Evolutionary conservation across 306 rosid genomes (phyloP), one percentile per base, ranked within the genome.

Genomic region (Cucumis sativus): DNA sequence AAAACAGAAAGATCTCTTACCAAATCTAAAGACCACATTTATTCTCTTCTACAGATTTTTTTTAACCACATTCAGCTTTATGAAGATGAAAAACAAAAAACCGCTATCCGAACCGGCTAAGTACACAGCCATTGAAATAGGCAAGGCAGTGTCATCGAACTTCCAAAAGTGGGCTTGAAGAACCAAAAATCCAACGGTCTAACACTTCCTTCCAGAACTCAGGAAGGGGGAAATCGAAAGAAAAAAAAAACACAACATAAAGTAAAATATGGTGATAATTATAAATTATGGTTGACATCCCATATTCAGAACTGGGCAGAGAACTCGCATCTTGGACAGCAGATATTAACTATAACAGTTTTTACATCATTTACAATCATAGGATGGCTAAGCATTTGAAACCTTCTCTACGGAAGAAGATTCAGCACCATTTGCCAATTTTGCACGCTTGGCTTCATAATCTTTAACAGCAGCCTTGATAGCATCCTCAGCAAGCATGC

Each of bases 401-500:
- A 81, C 79, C 76, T 84, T 84, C 76, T 77, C 91, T 35, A 37
- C 80, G 8, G 89, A 37, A 64, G 78, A 51, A 45, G 83, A 80
- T 65, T 63, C 74, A 78, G 84, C 55, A 40, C 54, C 76, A 25
- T 41, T 43, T 3, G 25, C 80, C 79, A 14, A 47, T 6, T 89
- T 80, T 58, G 82, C 75, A 45, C 83, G 91, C 80, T 87, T 96
- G 12, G 89, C 65, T 79, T 88, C 92, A 57, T 92, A 96, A 79
- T 96, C 98, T 86, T 96, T 92, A 67, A 96, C 90, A 55, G 99
- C 99, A 55, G 99, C 98, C 85, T 96, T 96, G 78, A 96, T 96
- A 6, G 99, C 99, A 81, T 96, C 99, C 88, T 96, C 99, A 16
- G 99, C 99, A 52, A 96, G 98, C 99, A 96, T 96, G 88, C 98